Percentiles rank a stretch among this genome's conserved stretches.
Conservation (phyloP, 2,329 filamentous ascomycete genomes). For the Hypoxylon sp. region DNA sequence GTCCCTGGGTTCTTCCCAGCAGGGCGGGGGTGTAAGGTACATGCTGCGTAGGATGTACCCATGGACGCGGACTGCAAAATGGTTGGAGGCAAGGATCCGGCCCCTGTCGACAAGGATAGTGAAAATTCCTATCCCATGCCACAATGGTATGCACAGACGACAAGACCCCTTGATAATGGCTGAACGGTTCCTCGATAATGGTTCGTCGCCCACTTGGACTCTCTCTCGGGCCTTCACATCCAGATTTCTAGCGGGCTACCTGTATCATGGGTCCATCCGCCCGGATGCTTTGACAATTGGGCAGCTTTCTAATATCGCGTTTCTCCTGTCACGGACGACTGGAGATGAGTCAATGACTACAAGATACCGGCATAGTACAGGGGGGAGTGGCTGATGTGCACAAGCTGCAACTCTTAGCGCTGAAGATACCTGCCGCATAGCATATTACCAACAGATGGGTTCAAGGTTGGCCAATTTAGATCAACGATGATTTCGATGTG, state of each 20-base stretch:
- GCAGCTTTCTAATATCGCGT: conserved; percentile 1
- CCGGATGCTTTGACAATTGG: conserved; percentile 19
- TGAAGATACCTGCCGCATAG: conserved; percentile 30
- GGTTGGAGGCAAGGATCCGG: conserved; percentile 39
- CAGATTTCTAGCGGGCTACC: conserved; percentile 30
- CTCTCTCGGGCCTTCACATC: conserved; percentile 35
- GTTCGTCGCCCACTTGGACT: conserved; percentile 36
- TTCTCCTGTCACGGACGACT: conserved; percentile 8
- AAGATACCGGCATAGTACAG: background rate
- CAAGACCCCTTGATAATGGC: conserved; percentile 23
- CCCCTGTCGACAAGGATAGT: conserved; percentile 34
- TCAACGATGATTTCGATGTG: conserved; percentile 6
- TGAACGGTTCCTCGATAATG: conserved; percentile 34
- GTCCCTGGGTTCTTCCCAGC: conserved; percentile 28
- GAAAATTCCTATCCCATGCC: conserved; percentile 41
- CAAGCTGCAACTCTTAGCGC: conserved; percentile 25
- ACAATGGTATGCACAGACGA: conserved; percentile 33
- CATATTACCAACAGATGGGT: conserved; percentile 27
- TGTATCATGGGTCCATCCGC: conserved; percentile 31
- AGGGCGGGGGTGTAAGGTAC: conserved; percentile 22
- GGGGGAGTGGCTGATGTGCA: conserved; percentile 24
- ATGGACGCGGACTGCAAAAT: conserved; percentile 41
- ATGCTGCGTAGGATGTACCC: conserved; percentile 5
- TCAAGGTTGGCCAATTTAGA: conserved; percentile 2
- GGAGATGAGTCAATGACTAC: conserved; percentile 23